These are phyloP conservation scores for Umbilicus rupestris DNA, from an alignment of 164 flowering plant species.

Conservation along the genomic window DNA sequence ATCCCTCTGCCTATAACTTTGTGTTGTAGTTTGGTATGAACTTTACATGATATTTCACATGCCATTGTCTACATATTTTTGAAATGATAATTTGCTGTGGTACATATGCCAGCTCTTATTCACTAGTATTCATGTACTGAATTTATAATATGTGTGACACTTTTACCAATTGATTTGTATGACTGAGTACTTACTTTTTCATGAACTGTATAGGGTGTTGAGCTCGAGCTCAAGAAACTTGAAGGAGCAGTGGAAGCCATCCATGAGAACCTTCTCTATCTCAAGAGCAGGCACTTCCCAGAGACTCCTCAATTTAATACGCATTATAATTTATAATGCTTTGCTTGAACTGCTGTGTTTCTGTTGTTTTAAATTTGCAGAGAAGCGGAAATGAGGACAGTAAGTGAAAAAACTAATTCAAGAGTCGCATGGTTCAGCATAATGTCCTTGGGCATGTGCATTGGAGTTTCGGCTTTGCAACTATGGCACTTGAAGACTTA, in stretches of 20 bases:
- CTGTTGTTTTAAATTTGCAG: slow-evolving; percentile 16
- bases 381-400: slow-evolving; percentile 67
- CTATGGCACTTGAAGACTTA: slow-evolving; percentile 68
- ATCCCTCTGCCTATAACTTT: too few relatives aligned
- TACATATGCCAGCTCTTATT: background rate
- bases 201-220: slow-evolving; percentile 28
- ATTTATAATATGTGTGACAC: background rate
- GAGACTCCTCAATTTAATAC: background rate
- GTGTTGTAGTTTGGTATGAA: too few relatives aligned
- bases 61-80: background rate
- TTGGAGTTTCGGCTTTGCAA: slow-evolving; percentile 53
- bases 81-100: background rate
- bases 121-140: background rate
- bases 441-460: slow-evolving; percentile 81
- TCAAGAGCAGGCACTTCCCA: slow-evolving; percentile 47
- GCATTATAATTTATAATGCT: background rate
- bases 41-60: too few relatives aligned
- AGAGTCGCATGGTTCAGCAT: slow-evolving; percentile 77
- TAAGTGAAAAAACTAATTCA: slow-evolving; percentile 67
- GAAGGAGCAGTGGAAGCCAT: slow-evolving; percentile 76
- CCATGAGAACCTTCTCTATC: slow-evolving; percentile 63
- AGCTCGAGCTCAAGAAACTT: slow-evolving; percentile 31
- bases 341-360: background rate
- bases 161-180: background rate
- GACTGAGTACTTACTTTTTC: background rate